These are phyloP conservation scores for Halophytophthora batemanensis DNA, from an alignment of 352 stramenopile species.

Conservation along the genomic window DNA sequence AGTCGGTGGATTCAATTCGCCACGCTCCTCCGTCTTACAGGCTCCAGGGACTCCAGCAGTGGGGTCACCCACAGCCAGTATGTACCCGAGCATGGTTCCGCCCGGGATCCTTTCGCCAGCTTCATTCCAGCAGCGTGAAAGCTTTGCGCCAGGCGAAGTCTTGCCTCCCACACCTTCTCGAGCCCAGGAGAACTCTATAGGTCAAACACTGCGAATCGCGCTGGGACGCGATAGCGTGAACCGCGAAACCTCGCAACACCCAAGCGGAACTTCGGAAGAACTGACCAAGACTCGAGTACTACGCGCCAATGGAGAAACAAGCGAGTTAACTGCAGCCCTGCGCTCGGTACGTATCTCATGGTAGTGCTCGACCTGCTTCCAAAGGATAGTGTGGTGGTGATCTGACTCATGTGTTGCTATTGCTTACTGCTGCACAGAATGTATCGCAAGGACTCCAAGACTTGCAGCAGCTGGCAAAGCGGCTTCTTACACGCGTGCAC, in stretches of 20 bases:
- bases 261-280: conserved; percentile 25
- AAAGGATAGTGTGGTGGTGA: not conserved
- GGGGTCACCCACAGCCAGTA: conserved; percentile 38
- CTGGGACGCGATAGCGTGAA: conserved; percentile 71
- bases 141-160: conserved; percentile 33
- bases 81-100: conserved; percentile 49
- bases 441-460: conserved; percentile 13
- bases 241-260: conserved; percentile 43
- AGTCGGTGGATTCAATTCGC: conserved; percentile 70
- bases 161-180: conserved; percentile 12
- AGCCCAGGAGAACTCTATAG: conserved; percentile 37
- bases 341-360: conserved; percentile 17
- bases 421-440: conserved; percentile 11
- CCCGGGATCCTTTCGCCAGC: conserved; percentile 62
- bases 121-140: conserved; percentile 82
- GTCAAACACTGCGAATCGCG: conserved; percentile 68
- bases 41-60: conserved; percentile 66
- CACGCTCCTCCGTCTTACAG: conserved; percentile 69
- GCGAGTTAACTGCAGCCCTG: not conserved
- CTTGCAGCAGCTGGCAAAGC: conserved; percentile 20
- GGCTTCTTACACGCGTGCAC: conserved; percentile 25
- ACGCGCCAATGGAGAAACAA: conserved; percentile 22
- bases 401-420: not conserved
- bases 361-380: conserved; percentile 1
- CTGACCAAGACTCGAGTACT: conserved; percentile 34